These are phyloP conservation scores for Beauveria scarabaeidicola DNA, from an alignment of 2,329 filamentous ascomycete species.

Conservation along the genomic window DNA sequence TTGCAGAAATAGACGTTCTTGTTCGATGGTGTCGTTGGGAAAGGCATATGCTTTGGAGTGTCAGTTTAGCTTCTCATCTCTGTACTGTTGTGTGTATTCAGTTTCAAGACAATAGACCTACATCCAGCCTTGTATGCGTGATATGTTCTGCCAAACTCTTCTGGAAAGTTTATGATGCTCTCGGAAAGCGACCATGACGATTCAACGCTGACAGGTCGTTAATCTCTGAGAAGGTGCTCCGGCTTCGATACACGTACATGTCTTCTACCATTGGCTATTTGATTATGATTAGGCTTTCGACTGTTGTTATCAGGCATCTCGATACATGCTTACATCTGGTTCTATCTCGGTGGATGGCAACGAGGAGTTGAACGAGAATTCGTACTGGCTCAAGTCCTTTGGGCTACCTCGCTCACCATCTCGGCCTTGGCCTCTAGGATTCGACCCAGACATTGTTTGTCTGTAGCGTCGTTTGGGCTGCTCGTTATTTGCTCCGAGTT, in stretches of 20 bases:
- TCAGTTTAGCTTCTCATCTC: not conserved
- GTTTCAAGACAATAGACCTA: constrained; percentile 20
- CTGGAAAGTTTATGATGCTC: constrained; percentile 33
- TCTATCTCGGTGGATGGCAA: constrained; percentile 2
- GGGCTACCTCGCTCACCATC: not conserved
- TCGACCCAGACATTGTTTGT: not conserved
- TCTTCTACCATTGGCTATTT: constrained; percentile 7
- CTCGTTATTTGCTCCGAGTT: too few species aligned
- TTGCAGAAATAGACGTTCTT: constrained; percentile 33
- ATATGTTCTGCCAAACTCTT: constrained; percentile 38
- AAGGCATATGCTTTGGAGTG: constrained; percentile 32
- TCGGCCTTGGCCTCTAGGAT: not conserved
- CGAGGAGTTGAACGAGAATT: constrained; percentile 10
- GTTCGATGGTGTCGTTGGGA: constrained; percentile 35
- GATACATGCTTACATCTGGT: constrained; percentile 6
- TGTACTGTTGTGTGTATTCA: not conserved
- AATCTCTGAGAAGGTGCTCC: not conserved
- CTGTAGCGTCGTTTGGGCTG: not conserved
- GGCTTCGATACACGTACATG: constrained; percentile 1
- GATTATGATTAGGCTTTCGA: not conserved
- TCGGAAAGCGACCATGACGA: constrained; percentile 31
- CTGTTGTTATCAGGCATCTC: too few species aligned
- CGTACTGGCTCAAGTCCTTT: not conserved
- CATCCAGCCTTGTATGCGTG: constrained; percentile 39
- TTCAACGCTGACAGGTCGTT: constrained; percentile 13